A percentile compares a stretch with the other conserved stretches of the same genome.
Evolutionary conservation across 768 basidiomycete genomes (phyloP).

Genomic region (Trametes gibbosa): DNA sequence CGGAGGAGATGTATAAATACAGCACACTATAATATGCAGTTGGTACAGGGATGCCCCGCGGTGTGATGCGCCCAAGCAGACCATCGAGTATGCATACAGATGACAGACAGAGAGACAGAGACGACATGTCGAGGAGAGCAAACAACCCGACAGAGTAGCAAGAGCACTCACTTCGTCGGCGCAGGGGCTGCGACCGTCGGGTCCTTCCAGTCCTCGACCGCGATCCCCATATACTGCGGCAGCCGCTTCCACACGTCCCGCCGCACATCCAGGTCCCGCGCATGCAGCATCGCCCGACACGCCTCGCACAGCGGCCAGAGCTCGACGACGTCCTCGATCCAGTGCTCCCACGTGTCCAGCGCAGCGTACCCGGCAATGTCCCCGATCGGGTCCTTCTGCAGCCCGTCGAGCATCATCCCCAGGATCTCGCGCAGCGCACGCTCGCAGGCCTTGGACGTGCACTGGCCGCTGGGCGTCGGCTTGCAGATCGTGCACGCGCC

Average conservation of each 20-base stretch:
- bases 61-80: background rate
- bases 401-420: conserved; percentile 19
- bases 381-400: conserved; percentile 19
- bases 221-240: conserved; percentile 18
- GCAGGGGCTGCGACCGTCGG: conserved; percentile 1
- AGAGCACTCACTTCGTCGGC: background rate
- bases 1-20: background rate
- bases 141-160: background rate
- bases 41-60: conserved; percentile 2
- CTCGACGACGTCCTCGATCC: conserved; percentile 21
- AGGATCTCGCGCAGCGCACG: conserved; percentile 18
- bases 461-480: conserved; percentile 17
- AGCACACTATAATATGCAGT: conserved; percentile 9
- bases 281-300: conserved; percentile 15
- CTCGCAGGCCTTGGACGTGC: conserved; percentile 16
- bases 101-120: background rate
- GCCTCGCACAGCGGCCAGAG: conserved; percentile 19
- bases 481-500: conserved; percentile 19
- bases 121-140: background rate
- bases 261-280: conserved; percentile 15
- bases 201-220: conserved; percentile 20
- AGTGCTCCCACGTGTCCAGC: conserved; percentile 22
- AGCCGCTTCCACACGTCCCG: conserved; percentile 18
- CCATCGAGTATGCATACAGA: background rate
- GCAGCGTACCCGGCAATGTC: conserved; percentile 18